These are phyloP conservation scores for Spergularia azorica DNA, from an alignment of 179 eudicot species.

Conservation along the genomic window DNA sequence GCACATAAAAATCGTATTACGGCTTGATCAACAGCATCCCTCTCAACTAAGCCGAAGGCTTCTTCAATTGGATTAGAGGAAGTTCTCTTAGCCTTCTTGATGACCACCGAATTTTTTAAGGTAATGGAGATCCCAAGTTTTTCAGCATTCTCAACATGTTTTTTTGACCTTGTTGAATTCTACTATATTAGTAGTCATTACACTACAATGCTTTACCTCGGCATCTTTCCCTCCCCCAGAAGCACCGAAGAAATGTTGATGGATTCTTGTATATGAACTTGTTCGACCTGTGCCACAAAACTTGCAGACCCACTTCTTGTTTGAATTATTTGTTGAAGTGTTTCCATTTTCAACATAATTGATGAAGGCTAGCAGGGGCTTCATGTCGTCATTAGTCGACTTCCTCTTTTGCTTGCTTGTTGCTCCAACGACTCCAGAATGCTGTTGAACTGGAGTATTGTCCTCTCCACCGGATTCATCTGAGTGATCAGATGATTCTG, in stretches of 20 bases:
- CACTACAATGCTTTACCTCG: neutral
- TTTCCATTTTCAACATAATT: no score
- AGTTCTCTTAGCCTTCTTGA: neutral
- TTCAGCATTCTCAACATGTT: neutral
- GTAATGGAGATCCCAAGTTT: neutral
- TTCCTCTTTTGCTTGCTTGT: no score
- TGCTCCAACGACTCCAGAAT: no score
- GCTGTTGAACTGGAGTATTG: no score
- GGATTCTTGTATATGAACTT: conserved; percentile 3
- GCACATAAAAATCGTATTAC: conserved; percentile 11
- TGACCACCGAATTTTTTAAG: neutral
- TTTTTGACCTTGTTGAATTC: neutral
- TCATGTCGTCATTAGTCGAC: no score
- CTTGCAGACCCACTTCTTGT: no score
- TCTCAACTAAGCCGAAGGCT: neutral
- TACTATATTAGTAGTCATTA: neutral
- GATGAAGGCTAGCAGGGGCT: no score
- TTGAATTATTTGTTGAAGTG: no score
- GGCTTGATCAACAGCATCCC: conserved; percentile 17
- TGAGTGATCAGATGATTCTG: no score
- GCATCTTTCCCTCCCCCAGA: neutral
- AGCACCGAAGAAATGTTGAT: neutral
- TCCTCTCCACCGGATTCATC: no score
- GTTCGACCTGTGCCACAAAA: no score
- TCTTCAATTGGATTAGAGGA: neutral